These are phyloP conservation scores for Podaxis sp. DNA, from an alignment of 768 basidiomycete species.

Conservation along the genomic window DNA sequence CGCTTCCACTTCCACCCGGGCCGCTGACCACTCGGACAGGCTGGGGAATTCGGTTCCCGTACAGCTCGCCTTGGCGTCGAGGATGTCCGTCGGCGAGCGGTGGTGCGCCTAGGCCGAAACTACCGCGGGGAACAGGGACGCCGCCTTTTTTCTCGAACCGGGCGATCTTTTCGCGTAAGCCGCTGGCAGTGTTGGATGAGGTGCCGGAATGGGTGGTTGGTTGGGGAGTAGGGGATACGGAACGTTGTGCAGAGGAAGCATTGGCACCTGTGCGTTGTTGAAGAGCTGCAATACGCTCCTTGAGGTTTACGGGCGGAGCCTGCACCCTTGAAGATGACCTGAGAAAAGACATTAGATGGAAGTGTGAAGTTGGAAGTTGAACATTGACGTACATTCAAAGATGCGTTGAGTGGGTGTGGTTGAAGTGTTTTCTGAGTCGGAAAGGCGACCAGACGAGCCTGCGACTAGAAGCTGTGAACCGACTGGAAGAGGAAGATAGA, in stretches of 20 bases:
- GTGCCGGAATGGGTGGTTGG: slow-evolving; percentile 17
- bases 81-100: slow-evolving; percentile 48
- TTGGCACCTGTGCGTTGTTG: slow-evolving; percentile 53
- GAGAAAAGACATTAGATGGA: neutral
- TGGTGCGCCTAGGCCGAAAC: slow-evolving; percentile 69
- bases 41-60: slow-evolving; percentile 69
- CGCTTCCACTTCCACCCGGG: neutral
- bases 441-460: slow-evolving; percentile 7
- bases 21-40: slow-evolving; percentile 33
- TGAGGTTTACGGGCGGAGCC: slow-evolving; percentile 54
- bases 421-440: neutral
- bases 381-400: slow-evolving; percentile 7
- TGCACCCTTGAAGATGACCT: slow-evolving; percentile 33
- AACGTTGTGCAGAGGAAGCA: slow-evolving; percentile 23
- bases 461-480: slow-evolving; percentile 2
- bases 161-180: slow-evolving; percentile 68
- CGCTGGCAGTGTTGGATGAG: slow-evolving; percentile 25
- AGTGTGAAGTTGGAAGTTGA: neutral
- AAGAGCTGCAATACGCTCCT: slow-evolving; percentile 81
- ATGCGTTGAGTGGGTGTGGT: neutral
- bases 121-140: slow-evolving; percentile 71
- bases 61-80: slow-evolving; percentile 63
- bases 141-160: slow-evolving; percentile 80
- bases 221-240: slow-evolving; percentile 29
- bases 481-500: neutral